A percentile compares a stretch with the other conserved stretches of the same genome.
phyloP scores from a whole-genome alignment of 2,329 filamentous ascomycete genomes.

The Fusarium clavum region DNA sequence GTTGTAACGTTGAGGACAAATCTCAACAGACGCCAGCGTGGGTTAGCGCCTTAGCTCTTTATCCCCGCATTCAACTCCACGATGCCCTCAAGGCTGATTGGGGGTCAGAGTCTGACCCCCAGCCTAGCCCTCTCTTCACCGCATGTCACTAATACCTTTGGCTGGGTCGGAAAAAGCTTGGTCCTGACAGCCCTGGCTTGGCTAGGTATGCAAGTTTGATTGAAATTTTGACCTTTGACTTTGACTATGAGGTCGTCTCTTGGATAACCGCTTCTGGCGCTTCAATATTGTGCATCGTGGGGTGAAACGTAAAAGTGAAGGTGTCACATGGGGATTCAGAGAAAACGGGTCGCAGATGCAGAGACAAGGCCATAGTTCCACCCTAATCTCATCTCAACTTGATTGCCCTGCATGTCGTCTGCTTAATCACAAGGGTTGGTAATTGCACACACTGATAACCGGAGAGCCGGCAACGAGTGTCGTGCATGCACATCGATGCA shows the following conservation, averaged over 20 bases:
- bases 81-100: slow-evolving; percentile 39
- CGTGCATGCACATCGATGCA: slow-evolving; percentile 26
- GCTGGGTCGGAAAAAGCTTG: slow-evolving; percentile 21
- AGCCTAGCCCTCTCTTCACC: slow-evolving; percentile 38
- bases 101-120: slow-evolving; percentile 14
- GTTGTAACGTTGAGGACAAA: slow-evolving; percentile 34
- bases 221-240: slow-evolving; percentile 3
- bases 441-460: background rate
- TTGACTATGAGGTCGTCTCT: slow-evolving; percentile 8
- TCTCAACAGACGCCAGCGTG: slow-evolving; percentile 38
- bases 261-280: slow-evolving; percentile 16
- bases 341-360: slow-evolving; percentile 1
- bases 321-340: slow-evolving; percentile 21
- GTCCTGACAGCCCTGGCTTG: slow-evolving; percentile 19
- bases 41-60: slow-evolving; percentile 18
- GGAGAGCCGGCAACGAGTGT: slow-evolving; percentile 4
- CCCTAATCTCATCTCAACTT: slow-evolving; percentile 1
- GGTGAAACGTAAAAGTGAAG: slow-evolving; percentile 17
- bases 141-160: slow-evolving; percentile 40
- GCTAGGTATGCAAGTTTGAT: slow-evolving; percentile 39
- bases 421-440: slow-evolving; percentile 4
- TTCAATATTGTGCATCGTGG: slow-evolving; percentile 20
- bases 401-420: background rate
- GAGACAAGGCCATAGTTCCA: slow-evolving; percentile 2
- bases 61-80: slow-evolving; percentile 45